Conservation (phyloP, 352 stramenopile genomes). For the Globisporangium spiculum region DNA sequence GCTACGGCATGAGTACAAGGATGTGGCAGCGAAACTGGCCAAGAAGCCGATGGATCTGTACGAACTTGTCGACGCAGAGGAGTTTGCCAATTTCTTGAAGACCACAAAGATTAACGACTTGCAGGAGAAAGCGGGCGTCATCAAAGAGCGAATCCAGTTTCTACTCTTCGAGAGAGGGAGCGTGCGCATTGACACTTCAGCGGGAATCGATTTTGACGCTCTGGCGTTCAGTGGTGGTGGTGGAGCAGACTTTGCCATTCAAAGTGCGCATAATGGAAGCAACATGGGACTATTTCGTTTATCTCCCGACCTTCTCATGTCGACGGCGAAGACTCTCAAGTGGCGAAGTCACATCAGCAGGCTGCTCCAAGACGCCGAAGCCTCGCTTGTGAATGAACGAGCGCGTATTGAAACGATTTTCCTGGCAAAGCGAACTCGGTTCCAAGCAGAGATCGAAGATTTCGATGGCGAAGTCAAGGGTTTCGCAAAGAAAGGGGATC, state of each 20-base stretch:
- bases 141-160: constrained; percentile 66
- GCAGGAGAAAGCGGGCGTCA: constrained; percentile 33
- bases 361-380: constrained; percentile 51
- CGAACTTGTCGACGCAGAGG: constrained; percentile 67
- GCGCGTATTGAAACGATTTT: constrained; percentile 70
- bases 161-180: constrained; percentile 57
- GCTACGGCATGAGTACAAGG: constrained; percentile 72
- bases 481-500: constrained; percentile 74
- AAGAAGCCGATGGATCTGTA: constrained; percentile 72
- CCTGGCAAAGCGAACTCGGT: constrained; percentile 61
- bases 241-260: not conserved
- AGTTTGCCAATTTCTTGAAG: constrained; percentile 52
- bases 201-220: not conserved
- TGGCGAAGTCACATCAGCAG: constrained; percentile 62
- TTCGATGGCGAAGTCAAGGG: constrained; percentile 66
- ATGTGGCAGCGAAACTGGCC: constrained; percentile 52
- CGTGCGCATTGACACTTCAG: constrained; percentile 26
- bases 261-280: not conserved
- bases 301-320: constrained; percentile 41
- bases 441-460: constrained; percentile 71
- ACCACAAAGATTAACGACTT: constrained; percentile 39
- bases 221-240: not conserved
- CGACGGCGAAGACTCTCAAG: constrained; percentile 62
- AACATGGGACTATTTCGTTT: constrained; percentile 14
- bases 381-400: constrained; percentile 51